Base-by-base conservation (phyloP, 768 basidiomycete genomes). In the Galerina marginata region DNA sequence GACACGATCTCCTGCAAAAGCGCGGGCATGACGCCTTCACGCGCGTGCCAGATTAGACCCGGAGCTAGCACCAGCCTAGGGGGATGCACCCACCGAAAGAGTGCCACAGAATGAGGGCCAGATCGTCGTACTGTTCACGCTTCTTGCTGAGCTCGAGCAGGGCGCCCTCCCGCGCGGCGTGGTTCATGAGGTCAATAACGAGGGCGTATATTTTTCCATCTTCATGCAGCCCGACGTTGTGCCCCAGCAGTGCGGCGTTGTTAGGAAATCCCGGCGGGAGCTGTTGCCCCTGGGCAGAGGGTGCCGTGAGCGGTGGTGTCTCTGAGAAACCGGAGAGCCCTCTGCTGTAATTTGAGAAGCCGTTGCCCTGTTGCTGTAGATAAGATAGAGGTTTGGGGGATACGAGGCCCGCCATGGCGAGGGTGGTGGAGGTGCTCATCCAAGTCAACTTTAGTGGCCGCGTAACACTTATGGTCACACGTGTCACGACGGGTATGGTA, bases 91-190 rank as follows among this genome's bases (percentile, higher is more conserved):
- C 65, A 96, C 96, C 96, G 69, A 98, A 99, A 2, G 95, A 95
- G 69, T 99, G 96, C 97, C 97, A 99, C 6, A 99, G 83, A 25
- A 99, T 93, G 44, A 99, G 84, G 2, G 97, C 97, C 47, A 99
- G 87, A 76, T 99, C 96, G 72, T 99, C 97, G 71, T 96, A 99
- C 75, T 99, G 96, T 77, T 99, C 97, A 63, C 97, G 82, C 81
- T 98, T 99, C 84, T 99, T 99, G 79, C 94, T 96, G 69, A 99
- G 81, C 77, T 99, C 97, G 55, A 99, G 82, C 50, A 99, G 79
- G 2, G 97, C 96, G 2, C 83, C 83, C 72, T 99, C 97, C 62
- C 96, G 84, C n/a, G 90, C 86, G 56, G 80, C 84, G 1, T 90
- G 87, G 69, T 93, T 89, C 81, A 92, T 83, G 26, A 96, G 78